phyloP scores from a whole-genome alignment of 768 basidiomycete species.

The Baorangia bicolor region DNA sequence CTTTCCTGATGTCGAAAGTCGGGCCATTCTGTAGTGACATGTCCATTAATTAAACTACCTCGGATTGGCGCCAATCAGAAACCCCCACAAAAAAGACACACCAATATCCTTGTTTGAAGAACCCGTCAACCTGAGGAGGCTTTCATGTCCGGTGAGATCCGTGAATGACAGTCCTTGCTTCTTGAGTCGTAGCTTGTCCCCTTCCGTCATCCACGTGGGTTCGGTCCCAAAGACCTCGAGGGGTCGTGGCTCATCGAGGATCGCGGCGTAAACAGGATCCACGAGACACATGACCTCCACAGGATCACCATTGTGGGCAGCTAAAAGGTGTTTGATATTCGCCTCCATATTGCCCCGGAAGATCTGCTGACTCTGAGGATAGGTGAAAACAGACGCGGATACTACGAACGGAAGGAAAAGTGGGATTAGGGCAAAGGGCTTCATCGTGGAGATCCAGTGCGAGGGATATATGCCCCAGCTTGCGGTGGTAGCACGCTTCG shows the following conservation, averaged over 20 bases:
- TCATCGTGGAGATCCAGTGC: background rate
- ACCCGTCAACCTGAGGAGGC: background rate
- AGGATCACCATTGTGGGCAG: constrained; percentile 7
- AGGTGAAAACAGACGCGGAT: background rate
- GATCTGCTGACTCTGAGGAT: background rate
- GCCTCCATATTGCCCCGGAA: background rate
- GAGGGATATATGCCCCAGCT: background rate
- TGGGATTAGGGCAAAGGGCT: background rate
- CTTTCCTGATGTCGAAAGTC: constrained; percentile 11
- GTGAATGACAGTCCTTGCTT: constrained; percentile 13
- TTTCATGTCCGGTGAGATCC: constrained; percentile 8
- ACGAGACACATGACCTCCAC: constrained; percentile 16
- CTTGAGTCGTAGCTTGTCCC: constrained; percentile 13
- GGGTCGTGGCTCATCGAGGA: constrained; percentile 17
- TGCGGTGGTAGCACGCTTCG: background rate
- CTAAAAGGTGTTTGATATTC: constrained; percentile 3
- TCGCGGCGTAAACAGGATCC: constrained; percentile 9
- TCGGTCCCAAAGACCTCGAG: constrained; percentile 13
- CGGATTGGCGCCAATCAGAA: background rate
- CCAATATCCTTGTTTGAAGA: background rate
- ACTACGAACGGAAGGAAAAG: background rate
- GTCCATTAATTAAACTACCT: background rate
- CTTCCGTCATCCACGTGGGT: constrained; percentile 19
- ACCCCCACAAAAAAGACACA: background rate
- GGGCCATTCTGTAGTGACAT: constrained; percentile 14